A percentile compares a stretch with the other conserved stretches of the same genome.
Conservation (phyloP, 805 yeast species). For the Candida fluviatilis region DNA sequence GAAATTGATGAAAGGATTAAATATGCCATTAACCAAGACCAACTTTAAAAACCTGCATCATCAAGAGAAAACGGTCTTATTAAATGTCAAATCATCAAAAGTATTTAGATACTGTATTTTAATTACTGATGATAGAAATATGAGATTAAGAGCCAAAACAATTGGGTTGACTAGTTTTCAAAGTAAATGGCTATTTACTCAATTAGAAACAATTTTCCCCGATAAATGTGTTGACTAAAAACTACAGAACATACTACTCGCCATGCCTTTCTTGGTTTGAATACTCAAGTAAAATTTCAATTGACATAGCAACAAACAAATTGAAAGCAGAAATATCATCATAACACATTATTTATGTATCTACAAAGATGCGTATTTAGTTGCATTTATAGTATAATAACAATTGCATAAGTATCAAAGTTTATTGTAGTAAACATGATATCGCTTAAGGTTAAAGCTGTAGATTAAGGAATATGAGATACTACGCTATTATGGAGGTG, state of each 20-base stretch:
- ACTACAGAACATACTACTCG: no score
- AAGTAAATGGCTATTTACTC: conserved; percentile 57
- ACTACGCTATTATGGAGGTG: no score
- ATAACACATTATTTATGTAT: background rate
- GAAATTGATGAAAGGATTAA: conserved; percentile 38
- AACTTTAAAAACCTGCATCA: background rate
- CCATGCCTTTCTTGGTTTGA: no score
- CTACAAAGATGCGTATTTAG: background rate
- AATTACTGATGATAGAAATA: conserved; percentile 70
- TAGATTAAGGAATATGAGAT: no score
- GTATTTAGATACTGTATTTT: conserved; percentile 55
- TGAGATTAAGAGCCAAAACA: conserved; percentile 62
- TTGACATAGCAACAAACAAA: no score
- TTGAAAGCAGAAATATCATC: no score
- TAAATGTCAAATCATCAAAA: conserved; percentile 35
- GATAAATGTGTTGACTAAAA: conserved; percentile 49
- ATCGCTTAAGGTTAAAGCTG: no score
- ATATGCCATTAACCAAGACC: conserved; percentile 14
- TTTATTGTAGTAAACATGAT: no score
- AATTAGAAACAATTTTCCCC: conserved; percentile 43
- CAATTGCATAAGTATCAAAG: background rate
- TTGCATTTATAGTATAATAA: background rate
- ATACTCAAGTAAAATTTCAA: no score
- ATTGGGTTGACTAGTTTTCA: conserved; percentile 53
- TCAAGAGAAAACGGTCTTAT: conserved; percentile 13